Evolutionary conservation across 2,329 filamentous ascomycete genomes (phyloP), one percentile per base, ranked within the genome.

Genomic region (Scorias spongiosa): DNA sequence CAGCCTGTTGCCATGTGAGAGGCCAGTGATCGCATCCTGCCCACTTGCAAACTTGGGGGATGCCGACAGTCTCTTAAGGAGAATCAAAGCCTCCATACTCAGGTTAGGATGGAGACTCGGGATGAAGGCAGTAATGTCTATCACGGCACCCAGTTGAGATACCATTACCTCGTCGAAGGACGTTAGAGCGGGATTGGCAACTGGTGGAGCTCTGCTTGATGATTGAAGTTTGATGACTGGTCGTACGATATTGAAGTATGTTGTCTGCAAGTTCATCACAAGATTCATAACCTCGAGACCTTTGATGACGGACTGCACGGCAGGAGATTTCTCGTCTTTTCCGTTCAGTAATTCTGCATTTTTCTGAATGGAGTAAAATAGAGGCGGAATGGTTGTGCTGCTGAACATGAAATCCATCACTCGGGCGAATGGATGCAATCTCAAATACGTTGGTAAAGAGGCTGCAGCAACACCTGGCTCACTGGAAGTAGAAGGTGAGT

Each of bases 401-500:
- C 93, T 95, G 63, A 93, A 94, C 64, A 98, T 76, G 87, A 91
- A 96, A 58, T 98, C 91, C 84, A 96, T 95, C 12, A 93, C 81
- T 46, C 93, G 78, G 2, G 84, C 80, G 57, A 96, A 98, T 0
- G 93, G 89, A 64, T 98, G 93, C 43, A 94, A 74, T 18, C 79
- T 77, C 46, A 91, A 78, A 58, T 98, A 99, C 5, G 75, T 74
- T 41, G 79, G 76, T 4, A 96, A 69, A 44, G 84, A 83, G 2
- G 80, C 81, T 3, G 84, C 74, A 37, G 74, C 74, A 50, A 93
- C 84, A 12, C 82, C 76, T 9, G 74, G 66, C 58, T 95, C 87
- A 12, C 93, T 78, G 20, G 76, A 69, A 28, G 93, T 70, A 47
- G 75, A 81, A 2, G 84, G 83, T 56, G 82, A 76, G 59, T 86